Base-by-base conservation (phyloP, 1,139 yeast genomes). In the Kazachstania sp. region DNA sequence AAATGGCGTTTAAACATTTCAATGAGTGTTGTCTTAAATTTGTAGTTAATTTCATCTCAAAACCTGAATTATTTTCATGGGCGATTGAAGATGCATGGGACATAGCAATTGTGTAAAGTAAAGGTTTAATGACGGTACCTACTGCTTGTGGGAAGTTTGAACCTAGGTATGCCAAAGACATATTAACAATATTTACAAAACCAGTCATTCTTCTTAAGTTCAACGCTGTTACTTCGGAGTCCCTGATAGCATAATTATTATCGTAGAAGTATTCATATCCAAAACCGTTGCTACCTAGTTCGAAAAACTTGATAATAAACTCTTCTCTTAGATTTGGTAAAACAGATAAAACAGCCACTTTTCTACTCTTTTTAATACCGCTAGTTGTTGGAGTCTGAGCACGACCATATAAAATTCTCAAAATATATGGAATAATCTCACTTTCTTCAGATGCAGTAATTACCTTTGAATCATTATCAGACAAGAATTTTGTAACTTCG, bases 361-460 rank as follows among this genome's bases (percentile, higher is more conserved):
- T 84, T 55, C 86, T 76, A 23, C 90, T 81, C 51, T 78, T 75
- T 58, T 85, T 85, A 44, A 81, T 78, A 51, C 87, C 87, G 63
- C 83, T 79, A 1, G 72, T 68, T 31, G 65, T 68, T 31, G 71
- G 66, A 4, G 75, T 71, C 65, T 86, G 95, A 9, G 88, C 87
- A 53, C 95, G 74, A 5, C 98, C 98, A 65, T 83, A 92, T 35
- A 94, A 68, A 28, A 94, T 83, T 53, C 97, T 71, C 43, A 90
- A 66, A 4, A 88, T 75, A 41, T 86, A 63, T 1, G 95, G 94
- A 76, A 88, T 77, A 5, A 92, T 72, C 0, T 54, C 64, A 1
- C 65, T 69, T 19, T 75, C 70, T 60, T 90, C 97, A 7, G 71
- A 72, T 13, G 71, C 72, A 54, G 84, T 88, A 45, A 88, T 72